Percentiles rank a stretch among this genome's conserved stretches.
phyloP scores from a whole-genome alignment of 1,284 basidiomycete genomes.

The Rhizoctonia solani region DNA sequence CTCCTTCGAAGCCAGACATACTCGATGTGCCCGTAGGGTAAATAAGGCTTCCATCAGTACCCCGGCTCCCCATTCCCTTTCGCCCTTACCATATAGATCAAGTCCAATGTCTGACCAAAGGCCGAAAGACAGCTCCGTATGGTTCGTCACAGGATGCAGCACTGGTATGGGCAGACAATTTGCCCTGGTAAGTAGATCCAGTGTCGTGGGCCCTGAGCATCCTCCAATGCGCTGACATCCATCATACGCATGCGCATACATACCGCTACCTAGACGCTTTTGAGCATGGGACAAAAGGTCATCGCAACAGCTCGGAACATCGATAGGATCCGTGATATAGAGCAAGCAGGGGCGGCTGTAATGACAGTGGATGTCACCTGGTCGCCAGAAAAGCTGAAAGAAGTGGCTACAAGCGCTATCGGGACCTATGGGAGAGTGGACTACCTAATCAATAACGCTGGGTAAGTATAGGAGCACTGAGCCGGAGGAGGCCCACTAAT shows the following conservation, averaged over 20 bases:
- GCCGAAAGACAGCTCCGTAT: background rate
- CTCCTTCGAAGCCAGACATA: too few species aligned
- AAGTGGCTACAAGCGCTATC: conserved; percentile 52
- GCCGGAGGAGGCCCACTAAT: background rate
- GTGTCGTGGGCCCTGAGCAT: too few species aligned
- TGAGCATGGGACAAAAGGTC: conserved; percentile 20
- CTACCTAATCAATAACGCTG: conserved; percentile 65
- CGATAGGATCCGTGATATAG: conserved; percentile 42
- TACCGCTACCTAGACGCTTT: too few species aligned
- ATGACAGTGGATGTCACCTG: conserved; percentile 50
- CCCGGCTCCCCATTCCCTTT: too few species aligned
- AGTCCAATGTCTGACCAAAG: too few species aligned
- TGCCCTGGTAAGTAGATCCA: background rate
- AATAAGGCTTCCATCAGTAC: too few species aligned
- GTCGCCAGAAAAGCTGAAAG: too few species aligned
- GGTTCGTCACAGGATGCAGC: background rate
- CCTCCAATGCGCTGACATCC: too few species aligned
- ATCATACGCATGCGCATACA: too few species aligned
- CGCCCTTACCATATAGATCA: too few species aligned
- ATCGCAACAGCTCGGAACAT: conserved; percentile 33
- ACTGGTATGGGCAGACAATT: background rate
- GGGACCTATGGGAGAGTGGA: conserved; percentile 59
- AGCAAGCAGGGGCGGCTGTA: conserved; percentile 43
- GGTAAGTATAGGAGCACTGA: conserved; percentile 41
- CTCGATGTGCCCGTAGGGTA: too few species aligned